These are phyloP conservation scores for Pseudotulostoma volvatum DNA, from an alignment of 495 filamentous ascomycete species.

Conservation along the genomic window DNA sequence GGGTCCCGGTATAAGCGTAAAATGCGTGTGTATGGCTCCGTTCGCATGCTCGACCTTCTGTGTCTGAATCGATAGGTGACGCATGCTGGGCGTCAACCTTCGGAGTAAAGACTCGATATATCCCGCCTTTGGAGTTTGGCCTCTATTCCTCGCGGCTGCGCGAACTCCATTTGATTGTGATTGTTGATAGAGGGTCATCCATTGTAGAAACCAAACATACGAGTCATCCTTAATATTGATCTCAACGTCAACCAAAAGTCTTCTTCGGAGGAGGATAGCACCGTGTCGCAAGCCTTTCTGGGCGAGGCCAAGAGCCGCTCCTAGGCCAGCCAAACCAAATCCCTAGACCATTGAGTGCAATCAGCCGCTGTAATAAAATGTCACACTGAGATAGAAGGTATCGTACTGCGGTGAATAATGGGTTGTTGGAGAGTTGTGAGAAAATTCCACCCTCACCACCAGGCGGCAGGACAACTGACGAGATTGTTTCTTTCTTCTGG, in stretches of 20 bases:
- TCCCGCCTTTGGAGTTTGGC: slow-evolving; percentile 15
- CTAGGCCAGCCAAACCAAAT: slow-evolving; percentile 78
- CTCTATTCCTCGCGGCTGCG: slow-evolving; percentile 12
- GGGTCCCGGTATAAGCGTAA: slow-evolving; percentile 77
- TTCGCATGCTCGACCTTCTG: slow-evolving; percentile 40
- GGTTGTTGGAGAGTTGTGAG: slow-evolving; percentile 43
- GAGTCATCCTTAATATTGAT: slow-evolving; percentile 86
- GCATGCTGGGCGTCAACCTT: slow-evolving; percentile 44
- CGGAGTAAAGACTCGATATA: slow-evolving; percentile 36
- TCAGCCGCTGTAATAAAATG: neutral
- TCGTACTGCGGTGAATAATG: slow-evolving; percentile 51
- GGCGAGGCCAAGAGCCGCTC: slow-evolving; percentile 55
- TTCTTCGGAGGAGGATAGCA: slow-evolving; percentile 54
- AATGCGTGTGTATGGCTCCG: slow-evolving; percentile 58
- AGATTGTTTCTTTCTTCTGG: slow-evolving; percentile 21
- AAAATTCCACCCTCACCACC: slow-evolving; percentile 29
- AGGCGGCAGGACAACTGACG: slow-evolving; percentile 13
- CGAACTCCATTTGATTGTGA: slow-evolving; percentile 30
- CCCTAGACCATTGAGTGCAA: slow-evolving; percentile 25
- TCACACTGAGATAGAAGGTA: neutral
- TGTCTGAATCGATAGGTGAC: slow-evolving; percentile 54
- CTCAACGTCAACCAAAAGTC: slow-evolving; percentile 87
- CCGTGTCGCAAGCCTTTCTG: slow-evolving; percentile 56
- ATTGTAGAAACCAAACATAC: slow-evolving; percentile 85
- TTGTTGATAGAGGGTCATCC: slow-evolving; percentile 73